phyloP scores from a whole-genome alignment of 2,329 filamentous ascomycete species.

The Pseudocercospora pini-densiflorae region DNA sequence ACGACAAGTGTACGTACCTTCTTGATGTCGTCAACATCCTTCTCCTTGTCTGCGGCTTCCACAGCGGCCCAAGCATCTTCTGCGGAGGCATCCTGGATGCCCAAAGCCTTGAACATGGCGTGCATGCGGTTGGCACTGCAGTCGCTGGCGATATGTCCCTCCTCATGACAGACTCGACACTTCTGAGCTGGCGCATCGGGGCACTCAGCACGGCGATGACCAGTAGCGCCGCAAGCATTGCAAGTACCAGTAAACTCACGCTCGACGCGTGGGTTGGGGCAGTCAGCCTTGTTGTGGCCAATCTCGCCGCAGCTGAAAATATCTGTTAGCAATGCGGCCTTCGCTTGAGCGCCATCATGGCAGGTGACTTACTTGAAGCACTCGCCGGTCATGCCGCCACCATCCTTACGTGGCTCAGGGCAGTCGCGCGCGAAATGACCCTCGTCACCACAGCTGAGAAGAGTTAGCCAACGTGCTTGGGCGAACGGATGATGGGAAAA shows the following conservation, averaged over 20 bases:
- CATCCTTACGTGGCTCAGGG: slow-evolving; percentile 42
- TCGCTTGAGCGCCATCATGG: slow-evolving; percentile 32
- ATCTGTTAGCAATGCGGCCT: slow-evolving; percentile 30
- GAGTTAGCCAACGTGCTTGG: slow-evolving; percentile 35
- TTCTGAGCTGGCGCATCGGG: slow-evolving; percentile 60
- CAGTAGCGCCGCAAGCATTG: slow-evolving; percentile 59
- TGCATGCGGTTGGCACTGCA: slow-evolving; percentile 66
- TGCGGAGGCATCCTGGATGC: slow-evolving; percentile 38
- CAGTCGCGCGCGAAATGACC: slow-evolving; percentile 57
- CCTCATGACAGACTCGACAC: slow-evolving; percentile 66
- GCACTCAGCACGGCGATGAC: slow-evolving; percentile 66
- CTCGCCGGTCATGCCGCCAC: slow-evolving; percentile 44
- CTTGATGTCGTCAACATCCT: slow-evolving; percentile 68
- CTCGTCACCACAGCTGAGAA: slow-evolving; percentile 40
- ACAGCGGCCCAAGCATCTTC: slow-evolving; percentile 66
- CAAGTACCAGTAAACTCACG: slow-evolving; percentile 62
- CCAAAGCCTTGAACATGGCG: slow-evolving; percentile 54
- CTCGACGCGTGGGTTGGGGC: slow-evolving; percentile 59
- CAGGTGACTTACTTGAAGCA: slow-evolving; percentile 59
- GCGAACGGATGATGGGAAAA: not conserved
- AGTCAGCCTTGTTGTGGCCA: slow-evolving; percentile 68
- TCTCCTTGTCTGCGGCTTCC: slow-evolving; percentile 55
- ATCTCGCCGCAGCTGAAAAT: slow-evolving; percentile 16
- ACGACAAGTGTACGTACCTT: slow-evolving; percentile 45
- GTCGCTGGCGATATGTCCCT: slow-evolving; percentile 58